phyloP scores from a whole-genome alignment of 495 filamentous ascomycete genomes.

The Neurospora sp. region DNA sequence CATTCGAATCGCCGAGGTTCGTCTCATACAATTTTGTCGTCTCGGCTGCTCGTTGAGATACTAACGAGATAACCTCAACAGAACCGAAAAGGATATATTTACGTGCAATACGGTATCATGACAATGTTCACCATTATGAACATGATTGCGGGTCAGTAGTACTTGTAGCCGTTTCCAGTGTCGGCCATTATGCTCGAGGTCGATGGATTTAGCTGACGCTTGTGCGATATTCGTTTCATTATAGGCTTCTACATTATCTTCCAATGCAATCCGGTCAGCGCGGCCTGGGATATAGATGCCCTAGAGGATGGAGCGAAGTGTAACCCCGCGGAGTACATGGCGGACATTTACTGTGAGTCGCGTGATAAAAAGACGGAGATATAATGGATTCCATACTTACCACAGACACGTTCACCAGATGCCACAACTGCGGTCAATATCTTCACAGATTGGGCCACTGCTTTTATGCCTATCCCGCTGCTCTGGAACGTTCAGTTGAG shows the following conservation, averaged over 20 bases:
- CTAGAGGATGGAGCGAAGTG: neutral
- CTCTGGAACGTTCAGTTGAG: neutral
- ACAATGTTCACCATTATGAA: neutral
- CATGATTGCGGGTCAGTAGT: neutral
- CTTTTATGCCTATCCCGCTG: neutral
- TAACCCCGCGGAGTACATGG: neutral
- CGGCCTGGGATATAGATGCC: neutral
- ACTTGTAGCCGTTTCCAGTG: neutral
- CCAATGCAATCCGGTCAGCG: neutral
- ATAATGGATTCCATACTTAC: neutral
- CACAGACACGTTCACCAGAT: neutral
- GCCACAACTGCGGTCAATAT: neutral
- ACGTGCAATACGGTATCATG: neutral
- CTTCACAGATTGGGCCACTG: neutral
- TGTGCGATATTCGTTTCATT: neutral
- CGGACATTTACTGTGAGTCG: neutral
- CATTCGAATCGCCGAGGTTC: neutral
- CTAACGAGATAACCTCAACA: neutral
- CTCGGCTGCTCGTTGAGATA: neutral
- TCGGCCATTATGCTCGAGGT: neutral
- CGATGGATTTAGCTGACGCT: neutral
- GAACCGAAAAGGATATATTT: neutral
- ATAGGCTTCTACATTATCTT: neutral
- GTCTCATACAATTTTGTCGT: neutral
- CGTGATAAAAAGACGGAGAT: neutral